Conservation (phyloP, 805 yeast species). For the Candida mattraensis region DNA sequence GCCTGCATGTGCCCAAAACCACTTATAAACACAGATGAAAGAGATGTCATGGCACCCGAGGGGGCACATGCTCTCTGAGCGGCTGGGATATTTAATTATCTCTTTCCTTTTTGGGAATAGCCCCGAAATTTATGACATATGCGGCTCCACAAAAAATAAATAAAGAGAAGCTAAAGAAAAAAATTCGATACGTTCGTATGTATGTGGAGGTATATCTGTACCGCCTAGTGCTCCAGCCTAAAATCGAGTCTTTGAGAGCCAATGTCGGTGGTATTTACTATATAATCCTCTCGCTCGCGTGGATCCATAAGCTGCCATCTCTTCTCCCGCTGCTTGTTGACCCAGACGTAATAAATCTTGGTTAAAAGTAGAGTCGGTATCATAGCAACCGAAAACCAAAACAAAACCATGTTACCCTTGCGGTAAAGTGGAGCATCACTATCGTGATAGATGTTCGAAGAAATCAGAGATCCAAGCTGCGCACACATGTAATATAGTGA, state of each 20-base stretch:
- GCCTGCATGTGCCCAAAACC: too few relatives aligned
- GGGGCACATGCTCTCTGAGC: too few relatives aligned
- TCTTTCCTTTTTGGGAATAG: constrained; percentile 8
- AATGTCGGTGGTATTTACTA: constrained; percentile 43
- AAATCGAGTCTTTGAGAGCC: constrained; percentile 59
- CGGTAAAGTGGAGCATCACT: constrained; percentile 33
- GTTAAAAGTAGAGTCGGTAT: constrained; percentile 12
- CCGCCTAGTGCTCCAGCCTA: constrained; percentile 21
- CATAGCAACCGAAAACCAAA: constrained; percentile 26
- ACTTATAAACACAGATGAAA: too few relatives aligned
- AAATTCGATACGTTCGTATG: background rate
- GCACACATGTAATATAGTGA: constrained; percentile 33
- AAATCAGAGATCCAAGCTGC: constrained; percentile 29
- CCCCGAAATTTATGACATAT: background rate
- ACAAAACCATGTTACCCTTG: constrained; percentile 28
- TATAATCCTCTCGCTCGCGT: constrained; percentile 49
- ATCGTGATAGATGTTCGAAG: constrained; percentile 30
- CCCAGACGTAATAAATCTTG: constrained; percentile 26
- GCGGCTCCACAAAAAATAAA: background rate
- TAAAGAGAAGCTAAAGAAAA: background rate
- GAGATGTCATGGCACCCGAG: too few relatives aligned
- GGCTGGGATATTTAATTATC: too few relatives aligned
- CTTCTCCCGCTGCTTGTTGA: constrained; percentile 6
- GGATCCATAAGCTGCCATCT: constrained; percentile 47
- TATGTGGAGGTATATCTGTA: too few relatives aligned